phyloP scores from a whole-genome alignment of 805 yeast genomes.

The Candida peoriensis region DNA sequence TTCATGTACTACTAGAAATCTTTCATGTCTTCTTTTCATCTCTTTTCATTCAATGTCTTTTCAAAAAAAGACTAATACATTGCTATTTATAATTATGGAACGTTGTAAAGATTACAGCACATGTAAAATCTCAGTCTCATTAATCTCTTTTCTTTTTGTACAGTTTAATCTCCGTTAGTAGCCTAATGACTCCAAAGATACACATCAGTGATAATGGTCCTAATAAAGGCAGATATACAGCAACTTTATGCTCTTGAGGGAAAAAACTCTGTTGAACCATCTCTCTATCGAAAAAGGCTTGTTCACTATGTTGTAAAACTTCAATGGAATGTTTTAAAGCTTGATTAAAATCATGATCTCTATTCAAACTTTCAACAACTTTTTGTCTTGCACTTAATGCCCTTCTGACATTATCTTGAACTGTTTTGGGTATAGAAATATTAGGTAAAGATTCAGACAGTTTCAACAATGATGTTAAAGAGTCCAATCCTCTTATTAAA shows the following conservation, averaged over 20 bases:
- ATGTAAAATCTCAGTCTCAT: slow-evolving; percentile 9
- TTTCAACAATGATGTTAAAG: slow-evolving; percentile 66
- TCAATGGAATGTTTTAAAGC: slow-evolving; percentile 56
- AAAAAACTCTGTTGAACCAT: slow-evolving; percentile 94
- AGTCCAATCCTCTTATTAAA: slow-evolving; percentile 57
- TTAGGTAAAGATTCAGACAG: slow-evolving; percentile 64
- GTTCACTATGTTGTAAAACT: slow-evolving; percentile 33
- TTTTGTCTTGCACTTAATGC: slow-evolving; percentile 38
- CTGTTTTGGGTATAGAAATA: slow-evolving; percentile 78
- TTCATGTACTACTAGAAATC: slow-evolving; percentile 2
- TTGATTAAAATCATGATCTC: slow-evolving; percentile 30
- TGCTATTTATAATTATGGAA: background rate
- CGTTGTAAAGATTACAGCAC: background rate
- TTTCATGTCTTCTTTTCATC: slow-evolving; percentile 7
- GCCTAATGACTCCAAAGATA: slow-evolving; percentile 44
- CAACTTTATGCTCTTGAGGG: slow-evolving; percentile 94
- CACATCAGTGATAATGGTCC: slow-evolving; percentile 80
- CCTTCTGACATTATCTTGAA: slow-evolving; percentile 48
- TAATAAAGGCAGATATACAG: slow-evolving; percentile 83
- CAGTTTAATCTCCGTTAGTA: slow-evolving; percentile 32
- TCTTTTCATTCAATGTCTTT: slow-evolving; percentile 4
- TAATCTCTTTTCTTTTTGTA: slow-evolving; percentile 13
- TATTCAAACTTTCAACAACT: slow-evolving; percentile 25
- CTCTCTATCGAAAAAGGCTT: slow-evolving; percentile 87
- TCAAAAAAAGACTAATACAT: slow-evolving; percentile 2